phyloP scores from a whole-genome alignment of 768 basidiomycete genomes.

The Exidia glandulosa region DNA sequence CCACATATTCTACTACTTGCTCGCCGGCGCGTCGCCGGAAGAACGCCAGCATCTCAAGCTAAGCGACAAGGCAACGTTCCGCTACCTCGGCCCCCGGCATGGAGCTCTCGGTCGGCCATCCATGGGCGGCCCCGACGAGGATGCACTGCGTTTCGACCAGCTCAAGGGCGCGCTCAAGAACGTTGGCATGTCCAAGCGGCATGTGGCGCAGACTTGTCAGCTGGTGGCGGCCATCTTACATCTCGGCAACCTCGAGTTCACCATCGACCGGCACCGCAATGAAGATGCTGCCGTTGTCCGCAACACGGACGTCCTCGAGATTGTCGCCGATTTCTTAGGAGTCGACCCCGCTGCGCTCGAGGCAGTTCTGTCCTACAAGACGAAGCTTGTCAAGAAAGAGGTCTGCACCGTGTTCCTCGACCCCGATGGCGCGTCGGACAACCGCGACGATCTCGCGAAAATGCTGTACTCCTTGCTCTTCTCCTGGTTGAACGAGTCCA shows the following conservation, averaged over 20 bases:
- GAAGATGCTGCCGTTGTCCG: constrained; percentile 89
- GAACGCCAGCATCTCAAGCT: constrained; percentile 85
- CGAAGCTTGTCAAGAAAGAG: constrained; percentile 88
- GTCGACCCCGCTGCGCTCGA: constrained; percentile 65
- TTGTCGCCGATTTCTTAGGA: constrained; percentile 88
- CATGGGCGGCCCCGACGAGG: constrained; percentile 39
- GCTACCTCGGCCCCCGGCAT: constrained; percentile 78
- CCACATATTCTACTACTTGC: constrained; percentile 95
- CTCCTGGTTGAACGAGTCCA: constrained; percentile 90
- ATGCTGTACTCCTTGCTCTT: constrained; percentile 90
- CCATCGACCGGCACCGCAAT: constrained; percentile 67
- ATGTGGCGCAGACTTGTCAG: constrained; percentile 93
- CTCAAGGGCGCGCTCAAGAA: constrained; percentile 90
- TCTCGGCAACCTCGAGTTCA: constrained; percentile 91
- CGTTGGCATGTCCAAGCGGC: constrained; percentile 86
- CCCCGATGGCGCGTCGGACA: constrained; percentile 84
- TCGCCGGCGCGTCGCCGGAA: constrained; percentile 80
- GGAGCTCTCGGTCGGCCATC: constrained; percentile 29
- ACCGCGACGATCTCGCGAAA: constrained; percentile 89
- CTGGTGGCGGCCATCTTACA: constrained; percentile 92
- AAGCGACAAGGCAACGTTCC: constrained; percentile 66
- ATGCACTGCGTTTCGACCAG: constrained; percentile 83
- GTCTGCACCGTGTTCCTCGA: constrained; percentile 96
- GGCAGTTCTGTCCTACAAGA: constrained; percentile 77
- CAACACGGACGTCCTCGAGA: constrained; percentile 69